Evolutionary conservation across 306 rosid genomes (phyloP).

Genomic region (Canavalia ensiformis): DNA sequence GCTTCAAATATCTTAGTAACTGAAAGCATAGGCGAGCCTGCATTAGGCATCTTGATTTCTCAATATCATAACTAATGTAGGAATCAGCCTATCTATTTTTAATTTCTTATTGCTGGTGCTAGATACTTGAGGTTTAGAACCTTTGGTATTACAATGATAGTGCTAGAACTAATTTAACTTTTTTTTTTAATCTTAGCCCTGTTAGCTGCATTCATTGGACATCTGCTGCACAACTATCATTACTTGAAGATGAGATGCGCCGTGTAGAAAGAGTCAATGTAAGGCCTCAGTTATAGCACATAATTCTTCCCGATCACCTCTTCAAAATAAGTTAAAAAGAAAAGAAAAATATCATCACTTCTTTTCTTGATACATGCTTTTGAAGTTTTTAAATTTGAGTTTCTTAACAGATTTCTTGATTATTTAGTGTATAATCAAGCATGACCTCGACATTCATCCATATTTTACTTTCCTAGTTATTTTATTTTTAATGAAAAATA

Average conservation of each 20-base stretch:
- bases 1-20: conserved; percentile 5
- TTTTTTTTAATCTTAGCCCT: conserved; percentile 64
- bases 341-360: not conserved
- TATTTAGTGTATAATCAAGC: not conserved
- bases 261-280: conserved; percentile 91
- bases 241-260: conserved; percentile 97
- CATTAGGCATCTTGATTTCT: not conserved
- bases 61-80: not conserved
- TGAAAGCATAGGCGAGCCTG: not conserved
- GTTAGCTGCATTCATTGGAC: conserved; percentile 99
- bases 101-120: conserved; percentile 25
- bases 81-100: not conserved
- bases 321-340: not conserved
- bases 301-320: conserved; percentile 23
- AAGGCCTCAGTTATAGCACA: conserved; percentile 46
- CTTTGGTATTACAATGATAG: conserved; percentile 11
- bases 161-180: conserved; percentile 25
- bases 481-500: not conserved
- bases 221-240: conserved; percentile 89
- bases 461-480: conserved; percentile 2
- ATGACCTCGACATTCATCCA: not conserved
- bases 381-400: conserved; percentile 13
- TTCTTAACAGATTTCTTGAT: not conserved
- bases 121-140: conserved; percentile 37
- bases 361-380: conserved; percentile 9